These are phyloP conservation scores for Cladosporium oxysporum DNA, from an alignment of 2,329 filamentous ascomycete genomes.

Conservation along the genomic window DNA sequence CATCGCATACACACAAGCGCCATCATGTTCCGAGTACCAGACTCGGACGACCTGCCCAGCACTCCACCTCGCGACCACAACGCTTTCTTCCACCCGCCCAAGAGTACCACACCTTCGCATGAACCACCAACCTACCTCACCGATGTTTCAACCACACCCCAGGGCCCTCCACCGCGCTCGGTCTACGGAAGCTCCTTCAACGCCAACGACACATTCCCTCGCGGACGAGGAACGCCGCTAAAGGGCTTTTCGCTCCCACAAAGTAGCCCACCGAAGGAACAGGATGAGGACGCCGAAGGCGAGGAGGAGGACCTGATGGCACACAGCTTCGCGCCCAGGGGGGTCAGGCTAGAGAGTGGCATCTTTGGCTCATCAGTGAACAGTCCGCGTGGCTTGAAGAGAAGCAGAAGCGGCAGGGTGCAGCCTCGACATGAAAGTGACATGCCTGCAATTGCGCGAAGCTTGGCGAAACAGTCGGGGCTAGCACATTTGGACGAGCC, in stretches of 20 bases:
- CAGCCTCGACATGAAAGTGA: constrained; percentile 57
- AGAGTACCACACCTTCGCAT: constrained; percentile 41
- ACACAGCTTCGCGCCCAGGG: constrained; percentile 25
- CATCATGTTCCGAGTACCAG: constrained; percentile 28
- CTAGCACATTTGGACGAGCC: constrained; percentile 67
- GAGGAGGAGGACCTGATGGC: constrained; percentile 33
- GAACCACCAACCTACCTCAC: constrained; percentile 38
- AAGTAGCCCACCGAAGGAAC: constrained; percentile 39
- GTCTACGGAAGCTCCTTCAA: constrained; percentile 38
- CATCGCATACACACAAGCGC: background rate
- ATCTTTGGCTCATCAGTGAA: constrained; percentile 27
- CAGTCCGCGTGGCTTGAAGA: constrained; percentile 38
- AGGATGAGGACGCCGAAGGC: constrained; percentile 37
- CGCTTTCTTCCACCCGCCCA: constrained; percentile 28
- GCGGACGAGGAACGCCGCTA: constrained; percentile 26
- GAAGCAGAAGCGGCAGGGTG: constrained; percentile 43
- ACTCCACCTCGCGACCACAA: constrained; percentile 32
- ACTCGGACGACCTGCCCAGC: constrained; percentile 24
- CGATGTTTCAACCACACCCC: constrained; percentile 38
- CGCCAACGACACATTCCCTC: constrained; percentile 34
- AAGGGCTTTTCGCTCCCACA: constrained; percentile 39
- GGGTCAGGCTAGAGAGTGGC: constrained; percentile 19
- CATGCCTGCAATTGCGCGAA: constrained; percentile 71
- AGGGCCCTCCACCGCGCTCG: constrained; percentile 39
- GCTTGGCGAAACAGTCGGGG: constrained; percentile 59